Base-by-base conservation (phyloP, 164 flowering plant species). In the Magnolia changhungtana region DNA sequence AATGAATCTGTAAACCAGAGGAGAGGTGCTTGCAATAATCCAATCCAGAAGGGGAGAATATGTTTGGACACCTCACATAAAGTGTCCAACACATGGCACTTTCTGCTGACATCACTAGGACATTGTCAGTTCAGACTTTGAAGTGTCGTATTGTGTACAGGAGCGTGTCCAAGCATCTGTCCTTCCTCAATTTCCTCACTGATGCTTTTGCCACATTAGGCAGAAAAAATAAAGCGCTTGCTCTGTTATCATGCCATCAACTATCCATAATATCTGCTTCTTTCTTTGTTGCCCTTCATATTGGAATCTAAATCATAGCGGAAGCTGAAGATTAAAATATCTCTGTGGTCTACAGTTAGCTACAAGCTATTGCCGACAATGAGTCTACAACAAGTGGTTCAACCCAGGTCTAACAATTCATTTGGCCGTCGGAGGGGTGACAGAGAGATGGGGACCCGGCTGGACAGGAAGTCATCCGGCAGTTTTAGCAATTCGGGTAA, bases 341-440 rank as follows among this genome's bases (percentile, higher is more conserved):
- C 20, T 71, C 69, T 58, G 18, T 8, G 20, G 11, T 72, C 31
- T 37, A 52, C 71, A 51, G 23, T 75, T 23, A 20, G 73, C 70
- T 55, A 68, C 76, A 78, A 67, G 76, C 75, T 75, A 68, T 63
- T 77, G 65, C 59, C 5, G 78, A 83, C 83, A 74, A 92, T 90
- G 97, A 92, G 81, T 82, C 74, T 86, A 81, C 99, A 92, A 83
- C 92, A 81, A 77, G 81, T 73, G 77, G 81, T 79, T 31, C 94
- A 86, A 79, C 81, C 90, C 14, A 88, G 86, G 82, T 74, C 91
- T 80, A 79, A 90, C 7, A 92, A 90, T 87, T 96, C 96, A 61
- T 85, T 82, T 85, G 87, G 90, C 21, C 90, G 91, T 59, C 87
- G 91, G 71, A 89, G 85, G 82, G 83, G 64, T 78, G 98, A 93